phyloP scores from a whole-genome alignment of 2,329 filamentous ascomycete genomes.

The Escovopsis weberi region DNA sequence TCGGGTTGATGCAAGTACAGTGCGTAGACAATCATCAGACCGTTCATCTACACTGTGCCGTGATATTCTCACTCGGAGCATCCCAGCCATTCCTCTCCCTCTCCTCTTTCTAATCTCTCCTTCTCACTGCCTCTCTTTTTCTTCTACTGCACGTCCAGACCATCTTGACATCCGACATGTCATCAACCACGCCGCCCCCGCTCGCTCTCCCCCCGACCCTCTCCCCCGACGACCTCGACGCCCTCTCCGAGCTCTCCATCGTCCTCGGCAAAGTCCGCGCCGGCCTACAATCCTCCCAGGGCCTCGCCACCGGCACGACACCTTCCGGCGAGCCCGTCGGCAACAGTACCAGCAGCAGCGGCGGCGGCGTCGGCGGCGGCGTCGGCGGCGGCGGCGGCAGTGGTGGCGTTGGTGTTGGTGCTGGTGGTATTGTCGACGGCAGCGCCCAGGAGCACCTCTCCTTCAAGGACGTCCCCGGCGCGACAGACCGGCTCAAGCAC shows the following conservation, averaged over 20 bases:
- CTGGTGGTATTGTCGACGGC: no score
- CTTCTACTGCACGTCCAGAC: no score
- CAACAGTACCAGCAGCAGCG: slow-evolving; percentile 12
- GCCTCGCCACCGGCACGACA: slow-evolving; percentile 23
- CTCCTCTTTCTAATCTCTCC: no score
- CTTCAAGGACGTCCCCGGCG: slow-evolving; percentile 64
- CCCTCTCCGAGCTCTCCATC: slow-evolving; percentile 65
- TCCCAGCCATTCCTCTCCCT: no score
- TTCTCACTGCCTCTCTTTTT: no score
- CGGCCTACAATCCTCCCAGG: slow-evolving; percentile 26
- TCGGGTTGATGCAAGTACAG: no score
- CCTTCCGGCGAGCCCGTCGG: slow-evolving; percentile 12
- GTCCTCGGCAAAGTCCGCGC: slow-evolving; percentile 60
- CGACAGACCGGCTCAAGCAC: slow-evolving; percentile 66
- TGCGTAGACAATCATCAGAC: background rate
- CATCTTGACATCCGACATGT: slow-evolving; percentile 6
- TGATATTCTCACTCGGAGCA: no score
- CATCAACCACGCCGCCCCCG: slow-evolving; percentile 23
- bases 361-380: slow-evolving; percentile 3
- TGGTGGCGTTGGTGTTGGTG: slow-evolving; percentile 11
- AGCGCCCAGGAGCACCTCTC: slow-evolving; percentile 19
- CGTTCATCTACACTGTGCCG: no score
- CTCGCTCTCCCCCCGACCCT: slow-evolving; percentile 48
- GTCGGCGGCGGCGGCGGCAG: slow-evolving; percentile 14
- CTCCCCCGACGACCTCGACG: slow-evolving; percentile 70